Evolutionary conservation across 164 flowering plant species (phyloP), one percentile per base, ranked within the genome.

Genomic region (Magnolia changhungtana): DNA sequence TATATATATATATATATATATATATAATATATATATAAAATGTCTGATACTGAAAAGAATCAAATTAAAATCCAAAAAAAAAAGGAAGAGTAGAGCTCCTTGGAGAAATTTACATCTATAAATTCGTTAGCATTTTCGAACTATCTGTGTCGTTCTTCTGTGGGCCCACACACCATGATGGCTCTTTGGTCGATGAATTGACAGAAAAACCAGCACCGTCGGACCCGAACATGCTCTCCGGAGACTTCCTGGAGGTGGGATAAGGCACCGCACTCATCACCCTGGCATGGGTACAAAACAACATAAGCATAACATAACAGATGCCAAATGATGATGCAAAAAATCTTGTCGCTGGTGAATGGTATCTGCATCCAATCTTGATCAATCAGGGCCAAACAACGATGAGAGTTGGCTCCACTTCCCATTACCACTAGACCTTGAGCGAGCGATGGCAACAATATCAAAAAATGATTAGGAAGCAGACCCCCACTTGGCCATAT

Each of bases 241-340:
- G 52, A 11, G 69, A 45, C n/a, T 74, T 74, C 58, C 63, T 63
- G 69, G 55, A 49, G 37, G 45, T 0, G 67, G 27, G 8, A 64
- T 74, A 74, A 21, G 76, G 76, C 19, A 52, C 69, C 20, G 59
- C 59, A 49, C 11, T 74, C 69, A 50, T 37, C 29, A 74, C 76
- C 69, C 76, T 74, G 61, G 50, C 24, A 74, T 58, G 8, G 7
- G 19, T 18, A 64, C 8, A 63, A 37, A 20, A 64, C 16, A 8
- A 37, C 31, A 4, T 23, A 7, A 55, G 13, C 7, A 45, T 23
- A 2, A 23, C 4, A 19, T 24, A 27, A 1, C 61, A 55, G 13
- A 16, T 55, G 18, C 13, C 61, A 55, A 55, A 16, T 55, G 2
- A 31, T 55, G 64, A n/a, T 8, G 18, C 24, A 31, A 72, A 11